Evolutionary conservation across 1,284 basidiomycete species (phyloP).

Genomic region (Cutaneotrichosporon sp.): DNA sequence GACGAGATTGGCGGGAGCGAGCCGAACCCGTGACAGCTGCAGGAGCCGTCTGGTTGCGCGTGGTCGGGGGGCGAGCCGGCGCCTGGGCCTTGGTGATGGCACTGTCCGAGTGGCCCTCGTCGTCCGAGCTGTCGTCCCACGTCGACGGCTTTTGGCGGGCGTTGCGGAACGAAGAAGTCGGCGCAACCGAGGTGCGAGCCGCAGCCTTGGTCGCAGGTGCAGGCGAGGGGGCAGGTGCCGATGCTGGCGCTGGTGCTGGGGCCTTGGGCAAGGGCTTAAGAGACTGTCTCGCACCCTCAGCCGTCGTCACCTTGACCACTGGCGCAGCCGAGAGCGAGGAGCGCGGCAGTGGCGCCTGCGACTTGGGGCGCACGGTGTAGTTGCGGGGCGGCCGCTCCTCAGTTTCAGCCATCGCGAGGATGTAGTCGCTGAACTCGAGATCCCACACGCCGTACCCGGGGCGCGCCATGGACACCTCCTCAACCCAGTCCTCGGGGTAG

Average conservation of each 20-base stretch:
- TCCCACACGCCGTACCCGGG: constrained; percentile 47
- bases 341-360: constrained; percentile 1
- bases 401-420: constrained; percentile 35
- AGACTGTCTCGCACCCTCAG: constrained; percentile 5
- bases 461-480: constrained; percentile 44
- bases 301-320: background rate
- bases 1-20: constrained; percentile 31
- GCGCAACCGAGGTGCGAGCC: background rate
- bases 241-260: background rate
- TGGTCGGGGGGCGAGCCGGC: constrained; percentile 11
- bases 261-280: background rate
- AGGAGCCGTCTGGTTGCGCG: constrained; percentile 24
- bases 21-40: constrained; percentile 22
- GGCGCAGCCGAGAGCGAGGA: constrained; percentile 1
- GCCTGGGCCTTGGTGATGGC: constrained; percentile 5
- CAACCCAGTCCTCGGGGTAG: constrained; percentile 34
- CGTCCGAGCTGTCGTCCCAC: constrained; percentile 27
- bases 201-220: background rate
- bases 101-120: constrained; percentile 23
- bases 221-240: background rate
- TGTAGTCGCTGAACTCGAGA: constrained; percentile 44
- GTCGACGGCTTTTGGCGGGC: constrained; percentile 13
- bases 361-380: background rate
- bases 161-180: constrained; percentile 23
- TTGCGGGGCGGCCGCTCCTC: constrained; percentile 25